These are phyloP conservation scores for Erodium texanum DNA, from an alignment of 441 rosid species.

Conservation along the genomic window DNA sequence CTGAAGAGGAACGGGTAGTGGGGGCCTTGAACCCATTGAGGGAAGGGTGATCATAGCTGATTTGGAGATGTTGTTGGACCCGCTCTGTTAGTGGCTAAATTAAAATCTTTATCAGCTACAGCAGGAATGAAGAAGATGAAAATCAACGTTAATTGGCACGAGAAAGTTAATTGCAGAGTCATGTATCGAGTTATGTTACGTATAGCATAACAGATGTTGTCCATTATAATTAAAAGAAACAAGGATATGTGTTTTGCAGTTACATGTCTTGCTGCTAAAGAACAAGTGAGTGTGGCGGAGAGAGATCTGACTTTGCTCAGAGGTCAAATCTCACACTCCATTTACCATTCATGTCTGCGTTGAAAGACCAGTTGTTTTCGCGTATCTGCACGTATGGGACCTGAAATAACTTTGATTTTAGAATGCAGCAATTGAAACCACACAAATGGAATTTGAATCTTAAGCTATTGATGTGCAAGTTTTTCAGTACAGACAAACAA, in stretches of 20 bases:
- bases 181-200: too few relatives aligned
- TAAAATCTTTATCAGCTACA: not conserved
- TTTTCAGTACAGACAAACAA: not conserved
- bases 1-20: too few relatives aligned
- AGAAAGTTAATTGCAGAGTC: too few relatives aligned
- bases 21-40: too few relatives aligned
- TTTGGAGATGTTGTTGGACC: not conserved
- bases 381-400: constrained; percentile 22
- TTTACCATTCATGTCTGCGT: constrained; percentile 23
- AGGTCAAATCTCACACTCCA: constrained; percentile 23
- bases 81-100: not conserved
- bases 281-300: not conserved
- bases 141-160: not conserved
- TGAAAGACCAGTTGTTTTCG: constrained; percentile 24
- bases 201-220: not conserved
- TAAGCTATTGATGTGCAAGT: not conserved
- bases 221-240: not conserved
- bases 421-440: not conserved
- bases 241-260: not conserved
- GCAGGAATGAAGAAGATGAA: not conserved
- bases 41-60: not conserved
- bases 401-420: constrained; percentile 13
- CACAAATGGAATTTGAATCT: not conserved
- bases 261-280: not conserved
- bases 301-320: not conserved